Evolutionary conservation across 1,139 yeast genomes (phyloP).

Genomic region (Yamadazyma sp.): DNA sequence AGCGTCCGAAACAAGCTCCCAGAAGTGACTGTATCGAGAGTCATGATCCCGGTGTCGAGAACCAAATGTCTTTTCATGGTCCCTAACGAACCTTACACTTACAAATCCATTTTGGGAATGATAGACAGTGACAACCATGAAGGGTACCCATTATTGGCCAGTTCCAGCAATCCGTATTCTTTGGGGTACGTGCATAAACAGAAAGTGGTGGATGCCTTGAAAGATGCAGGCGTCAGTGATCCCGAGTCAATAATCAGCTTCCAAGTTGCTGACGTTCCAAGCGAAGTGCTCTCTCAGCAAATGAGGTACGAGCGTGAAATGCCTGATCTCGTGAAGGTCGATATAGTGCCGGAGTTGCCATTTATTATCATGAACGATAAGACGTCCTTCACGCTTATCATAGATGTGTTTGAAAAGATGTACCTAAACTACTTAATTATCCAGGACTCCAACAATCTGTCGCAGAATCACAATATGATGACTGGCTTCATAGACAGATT

Average conservation of each 20-base stretch:
- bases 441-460: constrained; percentile 16
- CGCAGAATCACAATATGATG: constrained; percentile 20
- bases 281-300: constrained; percentile 25
- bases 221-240: constrained; percentile 11
- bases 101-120: constrained; percentile 19
- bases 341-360: constrained; percentile 21
- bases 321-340: constrained; percentile 15
- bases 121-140: constrained; percentile 38
- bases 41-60: constrained; percentile 33
- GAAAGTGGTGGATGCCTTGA: constrained; percentile 20
- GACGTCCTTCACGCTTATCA: constrained; percentile 35
- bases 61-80: constrained; percentile 31
- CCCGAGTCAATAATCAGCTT: constrained; percentile 21
- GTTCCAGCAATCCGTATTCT: constrained; percentile 25
- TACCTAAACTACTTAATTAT: constrained; percentile 38
- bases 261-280: constrained; percentile 22
- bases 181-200: constrained; percentile 40
- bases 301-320: constrained; percentile 23
- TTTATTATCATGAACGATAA: constrained; percentile 29
- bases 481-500: constrained; percentile 45
- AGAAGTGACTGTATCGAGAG: constrained; percentile 27
- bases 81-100: constrained; percentile 29
- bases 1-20: constrained; percentile 33
- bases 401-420: constrained; percentile 44
- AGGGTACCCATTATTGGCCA: constrained; percentile 42